Conservation (phyloP, 2,329 filamentous ascomycete genomes). For the Escovopsis sp. region DNA sequence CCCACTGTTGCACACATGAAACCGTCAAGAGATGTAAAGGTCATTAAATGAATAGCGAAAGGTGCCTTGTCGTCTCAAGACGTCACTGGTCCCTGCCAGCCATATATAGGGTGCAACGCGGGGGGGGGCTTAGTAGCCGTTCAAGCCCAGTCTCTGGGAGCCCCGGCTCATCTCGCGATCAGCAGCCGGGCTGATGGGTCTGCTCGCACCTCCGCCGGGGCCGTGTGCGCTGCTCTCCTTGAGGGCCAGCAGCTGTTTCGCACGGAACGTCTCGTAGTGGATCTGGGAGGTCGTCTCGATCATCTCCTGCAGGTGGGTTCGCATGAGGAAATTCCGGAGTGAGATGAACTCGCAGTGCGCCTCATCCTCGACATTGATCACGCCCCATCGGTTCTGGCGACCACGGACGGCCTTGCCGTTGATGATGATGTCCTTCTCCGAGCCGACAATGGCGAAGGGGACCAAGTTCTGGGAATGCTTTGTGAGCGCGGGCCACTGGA, state of each 20-base stretch:
- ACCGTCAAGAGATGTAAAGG: constrained; percentile 16
- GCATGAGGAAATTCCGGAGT: constrained; percentile 93
- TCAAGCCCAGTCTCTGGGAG: constrained; percentile 97
- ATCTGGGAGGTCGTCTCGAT: constrained; percentile 99
- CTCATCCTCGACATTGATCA: constrained; percentile 99
- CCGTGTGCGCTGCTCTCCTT: constrained; percentile 94
- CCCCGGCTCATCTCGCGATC: constrained; percentile 93
- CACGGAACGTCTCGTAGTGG: constrained; percentile 99
- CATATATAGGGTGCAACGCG: constrained; percentile 16
- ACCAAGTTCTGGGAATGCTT: constrained; percentile 62
- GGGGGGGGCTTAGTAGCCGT: constrained; percentile 65
- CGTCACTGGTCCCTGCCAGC: constrained; percentile 20
- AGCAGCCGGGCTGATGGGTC: constrained; percentile 88
- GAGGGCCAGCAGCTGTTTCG: constrained; percentile 92
- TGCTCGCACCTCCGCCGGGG: constrained; percentile 49
- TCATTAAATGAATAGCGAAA: constrained; percentile 10
- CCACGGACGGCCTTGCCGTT: constrained; percentile 95
- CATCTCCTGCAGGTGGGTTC: constrained; percentile 94
- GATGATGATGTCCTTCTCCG: constrained; percentile 94
- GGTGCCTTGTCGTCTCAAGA: constrained; percentile 15
- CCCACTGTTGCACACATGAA: constrained; percentile 16
- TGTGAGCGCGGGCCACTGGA: constrained; percentile 1
- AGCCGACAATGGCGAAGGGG: constrained; percentile 94
- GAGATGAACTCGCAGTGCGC: constrained; percentile 99
- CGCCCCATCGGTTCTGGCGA: constrained; percentile 97